Percentiles rank a stretch among this genome's conserved stretches.
phyloP scores from a whole-genome alignment of 2,329 filamentous ascomycete species.

The Stagonosporopsis vannaccii region DNA sequence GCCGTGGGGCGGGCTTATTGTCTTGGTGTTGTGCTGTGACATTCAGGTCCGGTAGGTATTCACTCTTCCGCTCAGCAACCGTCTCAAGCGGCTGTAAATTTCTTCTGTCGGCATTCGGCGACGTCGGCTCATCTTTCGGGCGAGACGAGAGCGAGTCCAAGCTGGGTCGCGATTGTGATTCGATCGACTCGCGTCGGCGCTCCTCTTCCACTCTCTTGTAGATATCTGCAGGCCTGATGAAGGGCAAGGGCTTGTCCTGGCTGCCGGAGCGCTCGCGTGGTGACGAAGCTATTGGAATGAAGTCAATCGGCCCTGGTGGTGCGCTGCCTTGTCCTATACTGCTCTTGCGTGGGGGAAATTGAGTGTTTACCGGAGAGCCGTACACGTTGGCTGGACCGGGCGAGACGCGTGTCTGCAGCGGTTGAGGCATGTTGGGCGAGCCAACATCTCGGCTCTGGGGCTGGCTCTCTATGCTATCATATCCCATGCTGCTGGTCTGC shows the following conservation, averaged over 20 bases:
- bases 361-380: slow-evolving; percentile 43
- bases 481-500: slow-evolving; percentile 39
- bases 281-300: slow-evolving; percentile 25
- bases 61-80: slow-evolving; percentile 66
- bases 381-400: slow-evolving; percentile 46
- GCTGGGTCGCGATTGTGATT: slow-evolving; percentile 62
- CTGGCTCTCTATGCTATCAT: slow-evolving; percentile 42
- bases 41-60: slow-evolving; percentile 60
- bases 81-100: slow-evolving; percentile 55
- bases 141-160: slow-evolving; percentile 58
- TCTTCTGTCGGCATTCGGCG: slow-evolving; percentile 29
- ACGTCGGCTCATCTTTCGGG: slow-evolving; percentile 29
- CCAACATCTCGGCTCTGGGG: slow-evolving; percentile 59
- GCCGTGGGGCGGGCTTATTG: slow-evolving; percentile 15
- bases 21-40: slow-evolving; percentile 18
- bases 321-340: slow-evolving; percentile 60
- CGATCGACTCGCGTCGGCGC: slow-evolving; percentile 64
- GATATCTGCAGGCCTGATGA: slow-evolving; percentile 78
- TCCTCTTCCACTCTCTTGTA: slow-evolving; percentile 77
- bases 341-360: slow-evolving; percentile 68
- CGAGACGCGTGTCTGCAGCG: slow-evolving; percentile 55
- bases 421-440: slow-evolving; percentile 60
- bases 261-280: slow-evolving; percentile 38
- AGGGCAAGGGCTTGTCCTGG: slow-evolving; percentile 63
- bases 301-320: slow-evolving; percentile 13